These are phyloP conservation scores for Mycena olivaceomarginata DNA, from an alignment of 768 basidiomycete genomes.

Conservation along the genomic window DNA sequence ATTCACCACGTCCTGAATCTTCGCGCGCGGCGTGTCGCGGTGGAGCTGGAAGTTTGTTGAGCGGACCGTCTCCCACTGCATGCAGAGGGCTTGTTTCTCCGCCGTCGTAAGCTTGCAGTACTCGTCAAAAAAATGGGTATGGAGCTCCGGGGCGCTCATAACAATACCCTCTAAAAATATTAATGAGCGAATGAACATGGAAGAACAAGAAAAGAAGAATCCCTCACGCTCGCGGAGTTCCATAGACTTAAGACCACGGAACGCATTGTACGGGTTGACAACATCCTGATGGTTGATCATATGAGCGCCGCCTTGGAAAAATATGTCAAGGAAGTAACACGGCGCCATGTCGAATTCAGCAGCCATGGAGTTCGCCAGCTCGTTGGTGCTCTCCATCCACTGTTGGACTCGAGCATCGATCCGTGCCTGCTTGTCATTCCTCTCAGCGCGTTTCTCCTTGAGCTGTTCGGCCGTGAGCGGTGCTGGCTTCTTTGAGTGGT, in stretches of 20 bases:
- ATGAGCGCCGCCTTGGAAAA: constrained; percentile 22
- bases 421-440: background rate
- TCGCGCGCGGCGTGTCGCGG: background rate
- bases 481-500: constrained; percentile 8
- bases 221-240: background rate
- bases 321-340: constrained; percentile 24
- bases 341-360: constrained; percentile 3
- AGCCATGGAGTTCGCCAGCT: background rate
- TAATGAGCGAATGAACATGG: background rate
- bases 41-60: background rate
- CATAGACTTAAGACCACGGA: background rate
- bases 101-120: background rate
- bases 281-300: background rate
- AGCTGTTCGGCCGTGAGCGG: constrained; percentile 6
- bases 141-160: background rate
- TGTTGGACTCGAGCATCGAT: background rate
- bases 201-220: background rate
- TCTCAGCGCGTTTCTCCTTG: background rate
- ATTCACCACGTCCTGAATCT: background rate
- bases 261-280: background rate
- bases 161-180: background rate
- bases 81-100: background rate
- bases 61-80: background rate
- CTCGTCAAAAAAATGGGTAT: background rate
- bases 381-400: constrained; percentile 16